Conservation (phyloP, 352 stramenopile species). For the Pelagophyceae sp. region DNA sequence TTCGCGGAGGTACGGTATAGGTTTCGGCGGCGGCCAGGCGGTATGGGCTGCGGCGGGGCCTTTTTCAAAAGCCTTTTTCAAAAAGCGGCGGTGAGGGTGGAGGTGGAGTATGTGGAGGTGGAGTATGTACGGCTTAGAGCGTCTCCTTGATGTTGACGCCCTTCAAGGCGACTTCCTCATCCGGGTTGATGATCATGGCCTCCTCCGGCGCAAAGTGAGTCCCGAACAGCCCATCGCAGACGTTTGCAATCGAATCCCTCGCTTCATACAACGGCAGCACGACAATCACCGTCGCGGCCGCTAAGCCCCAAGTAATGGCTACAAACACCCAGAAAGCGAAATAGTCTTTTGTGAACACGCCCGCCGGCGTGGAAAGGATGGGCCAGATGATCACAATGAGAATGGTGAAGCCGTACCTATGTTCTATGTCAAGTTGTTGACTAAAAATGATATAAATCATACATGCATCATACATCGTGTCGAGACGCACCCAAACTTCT, state of each 20-base stretch:
- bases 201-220: neutral
- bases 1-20: too few species aligned
- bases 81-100: too few species aligned
- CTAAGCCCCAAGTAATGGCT: slow-evolving; percentile 60
- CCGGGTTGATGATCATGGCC: neutral
- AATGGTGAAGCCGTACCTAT: slow-evolving; percentile 56
- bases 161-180: neutral
- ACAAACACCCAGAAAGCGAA: slow-evolving; percentile 69
- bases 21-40: too few species aligned
- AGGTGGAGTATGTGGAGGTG: neutral
- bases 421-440: too few species aligned
- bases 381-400: slow-evolving; percentile 64
- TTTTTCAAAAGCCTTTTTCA: neutral
- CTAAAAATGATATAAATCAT: too few species aligned
- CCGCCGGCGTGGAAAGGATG: slow-evolving; percentile 57
- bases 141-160: neutral
- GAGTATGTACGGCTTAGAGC: neutral
- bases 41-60: too few species aligned
- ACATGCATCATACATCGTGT: too few species aligned
- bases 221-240: slow-evolving; percentile 9
- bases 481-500: too few species aligned
- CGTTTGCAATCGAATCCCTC: slow-evolving; percentile 43
- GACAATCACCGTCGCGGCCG: slow-evolving; percentile 51
- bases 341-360: slow-evolving; percentile 58
- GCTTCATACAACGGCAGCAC: slow-evolving; percentile 56